Conservation (phyloP, 495 filamentous ascomycete genomes). For the Tetracladium setigerum region DNA sequence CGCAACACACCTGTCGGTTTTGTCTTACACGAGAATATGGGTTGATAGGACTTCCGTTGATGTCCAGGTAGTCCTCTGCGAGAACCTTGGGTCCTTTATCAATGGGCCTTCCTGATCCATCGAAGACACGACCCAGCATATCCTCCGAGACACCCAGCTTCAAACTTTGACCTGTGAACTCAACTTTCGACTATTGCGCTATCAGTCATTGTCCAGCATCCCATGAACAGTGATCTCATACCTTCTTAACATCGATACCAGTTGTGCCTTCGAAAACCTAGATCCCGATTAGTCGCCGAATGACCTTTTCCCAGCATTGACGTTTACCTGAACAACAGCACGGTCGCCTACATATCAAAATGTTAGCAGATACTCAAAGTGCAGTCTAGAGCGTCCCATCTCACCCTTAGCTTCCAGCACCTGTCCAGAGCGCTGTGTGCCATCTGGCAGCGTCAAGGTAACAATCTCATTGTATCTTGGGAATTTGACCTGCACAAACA, state of each 20-base stretch:
- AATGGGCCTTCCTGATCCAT: conserved; percentile 93
- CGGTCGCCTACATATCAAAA: conserved; percentile 55
- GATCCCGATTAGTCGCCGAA: neutral
- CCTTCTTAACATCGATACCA: conserved; percentile 98
- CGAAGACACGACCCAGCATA: conserved; percentile 98
- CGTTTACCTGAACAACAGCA: conserved; percentile 79
- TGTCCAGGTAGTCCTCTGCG: conserved; percentile 96
- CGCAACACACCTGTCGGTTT: conserved; percentile 12
- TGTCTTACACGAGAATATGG: conserved; percentile 82
- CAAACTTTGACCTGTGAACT: conserved; percentile 93
- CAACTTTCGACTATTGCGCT: conserved; percentile 75
- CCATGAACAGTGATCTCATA: conserved; percentile 27
- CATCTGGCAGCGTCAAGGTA: conserved; percentile 89
- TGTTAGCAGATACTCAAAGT: conserved; percentile 4
- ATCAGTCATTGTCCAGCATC: neutral
- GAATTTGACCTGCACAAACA: conserved; percentile 72
- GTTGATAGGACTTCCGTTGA: conserved; percentile 99
- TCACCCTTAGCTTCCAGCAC: conserved; percentile 94
- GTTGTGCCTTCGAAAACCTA: conserved; percentile 97
- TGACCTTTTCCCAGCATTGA: neutral
- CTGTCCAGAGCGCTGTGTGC: conserved; percentile 86
- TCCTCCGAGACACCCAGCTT: conserved; percentile 98
- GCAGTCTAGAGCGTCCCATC: conserved; percentile 11
- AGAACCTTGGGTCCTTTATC: conserved; percentile 98
- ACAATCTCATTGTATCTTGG: conserved; percentile 98